A percentile compares a stretch with the other conserved stretches of the same genome.
Evolutionary conservation across 1,139 yeast species (phyloP).

Genomic region (Barnettozyma hawaiiensis): DNA sequence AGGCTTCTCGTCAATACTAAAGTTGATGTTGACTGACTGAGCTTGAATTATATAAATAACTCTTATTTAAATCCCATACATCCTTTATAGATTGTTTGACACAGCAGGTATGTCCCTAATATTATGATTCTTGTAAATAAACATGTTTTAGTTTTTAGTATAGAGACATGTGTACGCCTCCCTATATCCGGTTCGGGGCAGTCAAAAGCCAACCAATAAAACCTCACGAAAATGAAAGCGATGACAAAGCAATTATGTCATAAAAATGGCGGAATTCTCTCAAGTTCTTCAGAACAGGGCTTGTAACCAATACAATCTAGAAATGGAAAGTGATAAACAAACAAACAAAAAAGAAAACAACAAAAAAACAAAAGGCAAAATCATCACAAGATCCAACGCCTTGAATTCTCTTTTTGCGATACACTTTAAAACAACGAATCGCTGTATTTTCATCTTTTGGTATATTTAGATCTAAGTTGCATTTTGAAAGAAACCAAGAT

Average conservation of each 20-base stretch:
- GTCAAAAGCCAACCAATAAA: conserved; percentile 10
- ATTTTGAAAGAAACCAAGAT: no score
- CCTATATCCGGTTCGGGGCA: not conserved
- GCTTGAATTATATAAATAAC: not conserved
- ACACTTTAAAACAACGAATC: no score
- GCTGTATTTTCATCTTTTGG: no score
- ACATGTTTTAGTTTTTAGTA: not conserved
- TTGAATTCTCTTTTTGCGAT: no score
- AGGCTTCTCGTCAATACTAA: conserved; percentile 79
- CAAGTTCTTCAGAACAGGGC: no score
- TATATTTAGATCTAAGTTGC: no score
- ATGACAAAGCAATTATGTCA: not conserved
- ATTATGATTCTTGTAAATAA: conserved; percentile 1
- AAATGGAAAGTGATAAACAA: no score
- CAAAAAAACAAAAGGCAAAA: no score
- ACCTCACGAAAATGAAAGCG: not conserved
- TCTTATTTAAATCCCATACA: not conserved
- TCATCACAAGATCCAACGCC: no score
- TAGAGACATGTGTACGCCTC: not conserved
- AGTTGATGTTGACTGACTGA: not conserved
- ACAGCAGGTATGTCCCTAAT: conserved; percentile 1
- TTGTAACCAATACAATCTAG: no score
- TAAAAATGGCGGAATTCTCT: no score
- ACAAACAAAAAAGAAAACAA: no score
- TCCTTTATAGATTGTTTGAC: not conserved